Conservation (phyloP, 2,329 filamentous ascomycete species). For the Penicillium hesseltinei region DNA sequence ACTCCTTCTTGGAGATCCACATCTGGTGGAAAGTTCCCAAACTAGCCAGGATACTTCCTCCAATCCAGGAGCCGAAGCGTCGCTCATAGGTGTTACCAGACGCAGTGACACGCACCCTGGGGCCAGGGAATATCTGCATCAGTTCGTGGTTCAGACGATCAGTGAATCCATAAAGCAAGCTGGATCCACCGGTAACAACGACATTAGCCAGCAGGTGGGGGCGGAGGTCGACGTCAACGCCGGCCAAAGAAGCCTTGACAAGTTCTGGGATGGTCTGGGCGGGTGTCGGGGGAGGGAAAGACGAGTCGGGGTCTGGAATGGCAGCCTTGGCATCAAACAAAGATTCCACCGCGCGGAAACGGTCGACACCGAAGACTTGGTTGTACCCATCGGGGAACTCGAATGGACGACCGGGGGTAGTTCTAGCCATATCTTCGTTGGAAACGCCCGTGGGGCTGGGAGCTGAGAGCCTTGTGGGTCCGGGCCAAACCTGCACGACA, state of each 20-base stretch:
- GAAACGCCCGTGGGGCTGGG: constrained; percentile 52
- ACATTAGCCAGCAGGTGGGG: constrained; percentile 82
- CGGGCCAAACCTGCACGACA: constrained; percentile 89
- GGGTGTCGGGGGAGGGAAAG: constrained; percentile 57
- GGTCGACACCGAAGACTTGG: constrained; percentile 86
- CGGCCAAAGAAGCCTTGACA: constrained; percentile 71
- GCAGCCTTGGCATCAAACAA: constrained; percentile 85
- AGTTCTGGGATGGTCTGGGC: constrained; percentile 80
- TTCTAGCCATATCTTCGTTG: constrained; percentile 74
- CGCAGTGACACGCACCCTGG: constrained; percentile 83
- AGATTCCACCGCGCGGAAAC: constrained; percentile 81
- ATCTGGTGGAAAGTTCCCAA: constrained; percentile 98
- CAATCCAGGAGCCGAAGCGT: constrained; percentile 92
- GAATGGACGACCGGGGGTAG: constrained; percentile 78
- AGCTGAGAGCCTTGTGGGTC: constrained; percentile 64
- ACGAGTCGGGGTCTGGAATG: constrained; percentile 50
- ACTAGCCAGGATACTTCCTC: constrained; percentile 91
- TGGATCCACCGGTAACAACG: constrained; percentile 86
- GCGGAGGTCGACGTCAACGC: constrained; percentile 85
- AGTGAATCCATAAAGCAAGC: constrained; percentile 84
- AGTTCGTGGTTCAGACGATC: constrained; percentile 87
- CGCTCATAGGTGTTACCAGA: constrained; percentile 83
- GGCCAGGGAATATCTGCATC: constrained; percentile 74
- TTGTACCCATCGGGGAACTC: constrained; percentile 98
- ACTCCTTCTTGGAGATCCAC: constrained; percentile 98